Evolutionary conservation across 179 eudicot species (phyloP).

Genomic region (Vitellaria paradoxa): DNA sequence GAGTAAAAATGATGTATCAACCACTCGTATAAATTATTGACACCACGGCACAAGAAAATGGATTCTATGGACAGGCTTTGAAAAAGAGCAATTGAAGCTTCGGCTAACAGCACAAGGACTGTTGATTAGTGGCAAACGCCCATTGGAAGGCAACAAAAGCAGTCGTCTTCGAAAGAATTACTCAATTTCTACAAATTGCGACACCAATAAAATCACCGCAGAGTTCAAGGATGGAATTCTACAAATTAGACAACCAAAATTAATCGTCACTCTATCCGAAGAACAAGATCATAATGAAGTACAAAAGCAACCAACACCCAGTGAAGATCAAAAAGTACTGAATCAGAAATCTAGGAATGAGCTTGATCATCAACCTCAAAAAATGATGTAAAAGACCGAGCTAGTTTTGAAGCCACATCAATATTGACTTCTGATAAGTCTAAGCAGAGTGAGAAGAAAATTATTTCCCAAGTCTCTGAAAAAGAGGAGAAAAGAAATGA

Average conservation of each 20-base stretch:
- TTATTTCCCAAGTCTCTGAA: background rate
- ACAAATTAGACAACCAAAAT: slow-evolving; percentile 51
- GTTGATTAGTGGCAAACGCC: slow-evolving; percentile 55
- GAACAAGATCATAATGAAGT: slow-evolving; percentile 17
- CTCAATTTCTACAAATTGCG: slow-evolving; percentile 38
- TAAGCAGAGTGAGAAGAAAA: background rate
- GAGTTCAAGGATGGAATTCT: slow-evolving; percentile 52
- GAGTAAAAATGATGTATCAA: background rate
- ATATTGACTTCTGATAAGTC: background rate
- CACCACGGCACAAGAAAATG: background rate
- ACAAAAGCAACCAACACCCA: background rate
- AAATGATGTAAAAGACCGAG: no score
- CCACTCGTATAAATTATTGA: background rate
- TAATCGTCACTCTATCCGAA: slow-evolving; percentile 32
- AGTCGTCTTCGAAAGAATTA: slow-evolving; percentile 44
- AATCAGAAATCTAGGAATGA: background rate
- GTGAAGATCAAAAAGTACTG: slow-evolving; percentile 15
- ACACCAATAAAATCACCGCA: slow-evolving; percentile 52
- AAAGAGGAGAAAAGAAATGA: background rate
- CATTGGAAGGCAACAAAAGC: slow-evolving; percentile 46
- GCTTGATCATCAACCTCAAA: no score
- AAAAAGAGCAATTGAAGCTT: slow-evolving; percentile 59
- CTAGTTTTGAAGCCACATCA: background rate
- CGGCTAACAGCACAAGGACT: slow-evolving; percentile 38
- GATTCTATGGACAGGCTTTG: slow-evolving; percentile 38